Conservation (phyloP, 148 eudicot species). For the Rhododendron simsii region DNA sequence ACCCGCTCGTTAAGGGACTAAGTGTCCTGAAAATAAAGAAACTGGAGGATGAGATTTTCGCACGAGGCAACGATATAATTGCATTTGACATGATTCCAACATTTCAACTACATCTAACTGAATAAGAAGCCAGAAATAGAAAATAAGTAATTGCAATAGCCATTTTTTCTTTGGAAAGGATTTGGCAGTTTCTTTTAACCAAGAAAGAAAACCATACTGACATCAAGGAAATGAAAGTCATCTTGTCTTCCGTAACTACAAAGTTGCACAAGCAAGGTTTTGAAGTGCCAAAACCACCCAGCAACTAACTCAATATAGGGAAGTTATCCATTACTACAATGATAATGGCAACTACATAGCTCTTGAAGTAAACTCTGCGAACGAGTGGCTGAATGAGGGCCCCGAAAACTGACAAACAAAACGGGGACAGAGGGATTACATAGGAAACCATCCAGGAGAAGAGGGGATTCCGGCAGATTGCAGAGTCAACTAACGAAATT, state of each 20-base stretch:
- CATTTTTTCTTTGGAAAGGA: not conserved
- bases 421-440: not conserved
- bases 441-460: not conserved
- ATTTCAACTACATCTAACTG: too few species aligned
- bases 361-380: not conserved
- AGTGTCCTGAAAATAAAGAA: too few species aligned
- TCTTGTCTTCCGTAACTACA: not conserved
- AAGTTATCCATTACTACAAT: not conserved
- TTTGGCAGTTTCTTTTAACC: not conserved
- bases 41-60: too few species aligned
- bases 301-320: not conserved
- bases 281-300: slow-evolving; percentile 9
- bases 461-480: not conserved
- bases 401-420: not conserved
- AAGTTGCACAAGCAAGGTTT: not conserved
- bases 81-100: too few species aligned
- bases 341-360: not conserved
- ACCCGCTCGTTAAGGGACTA: too few species aligned
- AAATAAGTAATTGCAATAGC: not conserved
- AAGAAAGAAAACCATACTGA: not conserved
- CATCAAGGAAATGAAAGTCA: not conserved
- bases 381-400: not conserved
- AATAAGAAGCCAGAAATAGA: not conserved
- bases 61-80: too few species aligned
- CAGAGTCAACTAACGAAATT: not conserved